Conservation (phyloP, 192 early-diverging fungal genomes). For the Neocallimastix lanati region DNA sequence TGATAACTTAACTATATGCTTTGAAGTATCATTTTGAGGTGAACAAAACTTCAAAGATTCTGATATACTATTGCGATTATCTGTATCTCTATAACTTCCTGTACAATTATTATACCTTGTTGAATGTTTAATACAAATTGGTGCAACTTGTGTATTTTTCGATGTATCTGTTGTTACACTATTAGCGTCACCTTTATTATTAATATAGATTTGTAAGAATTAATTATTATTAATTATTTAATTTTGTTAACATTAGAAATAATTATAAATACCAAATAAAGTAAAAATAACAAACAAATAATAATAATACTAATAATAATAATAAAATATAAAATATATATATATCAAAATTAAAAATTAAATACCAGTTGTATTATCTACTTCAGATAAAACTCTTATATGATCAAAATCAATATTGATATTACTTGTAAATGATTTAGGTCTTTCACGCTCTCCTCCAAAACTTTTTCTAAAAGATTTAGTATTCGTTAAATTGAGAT, state of each 20-base stretch:
- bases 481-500: not conserved
- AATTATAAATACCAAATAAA: no score
- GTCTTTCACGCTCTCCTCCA: not conserved
- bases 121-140: not conserved
- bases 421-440: not conserved
- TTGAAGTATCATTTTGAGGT: not conserved
- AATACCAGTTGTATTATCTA: not conserved
- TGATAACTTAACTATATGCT: not conserved
- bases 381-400: not conserved
- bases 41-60: conserved; percentile 5
- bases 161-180: not conserved
- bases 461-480: not conserved
- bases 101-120: not conserved
- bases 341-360: no score
- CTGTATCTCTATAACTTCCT: not conserved
- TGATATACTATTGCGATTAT: conserved; percentile 6
- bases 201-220: no score
- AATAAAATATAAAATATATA: no score
- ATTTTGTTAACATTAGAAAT: no score
- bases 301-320: no score
- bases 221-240: no score
- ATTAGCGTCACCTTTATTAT: not conserved
- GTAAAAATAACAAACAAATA: no score
- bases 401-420: not conserved
- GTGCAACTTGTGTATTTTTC: not conserved